A percentile compares a stretch with the other conserved stretches of the same genome.
These are phyloP conservation scores for Chenopodium formosanum DNA, from an alignment of 148 eudicot species.

Conservation along the genomic window DNA sequence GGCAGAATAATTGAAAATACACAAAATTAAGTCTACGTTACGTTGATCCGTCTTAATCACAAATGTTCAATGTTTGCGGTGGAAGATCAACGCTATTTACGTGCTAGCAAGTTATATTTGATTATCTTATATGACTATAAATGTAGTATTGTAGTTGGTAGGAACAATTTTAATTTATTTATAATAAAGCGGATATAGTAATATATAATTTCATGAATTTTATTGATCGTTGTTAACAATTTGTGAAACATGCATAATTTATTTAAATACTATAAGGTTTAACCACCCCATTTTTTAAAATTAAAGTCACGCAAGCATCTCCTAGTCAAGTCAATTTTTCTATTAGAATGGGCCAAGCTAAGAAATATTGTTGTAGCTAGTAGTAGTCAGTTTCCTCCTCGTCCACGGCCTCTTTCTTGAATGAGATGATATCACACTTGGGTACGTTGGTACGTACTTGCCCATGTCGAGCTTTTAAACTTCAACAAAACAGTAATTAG, in stretches of 20 bases:
- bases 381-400: no score
- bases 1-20: not conserved
- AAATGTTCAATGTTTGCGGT: not conserved
- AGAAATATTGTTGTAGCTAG: no score
- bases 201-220: not conserved
- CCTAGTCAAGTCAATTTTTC: no score
- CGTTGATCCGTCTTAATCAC: not conserved
- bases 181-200: not conserved
- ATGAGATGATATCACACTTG: no score
- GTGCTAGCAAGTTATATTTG: slow-evolving; percentile 8
- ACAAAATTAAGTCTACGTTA: not conserved
- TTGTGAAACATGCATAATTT: not conserved
- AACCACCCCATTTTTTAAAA: no score
- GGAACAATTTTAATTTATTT: not conserved
- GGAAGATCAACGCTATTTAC: slow-evolving; percentile 1
- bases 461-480: no score
- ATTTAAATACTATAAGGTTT: no score
- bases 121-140: not conserved
- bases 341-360: no score
- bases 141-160: not conserved
- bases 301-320: no score
- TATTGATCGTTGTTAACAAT: not conserved
- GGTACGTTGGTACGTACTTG: no score
- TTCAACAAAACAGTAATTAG: no score
- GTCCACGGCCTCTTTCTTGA: no score